These are phyloP conservation scores for Fragaria vesca DNA, from an alignment of 306 rosid species.

Conservation along the genomic window DNA sequence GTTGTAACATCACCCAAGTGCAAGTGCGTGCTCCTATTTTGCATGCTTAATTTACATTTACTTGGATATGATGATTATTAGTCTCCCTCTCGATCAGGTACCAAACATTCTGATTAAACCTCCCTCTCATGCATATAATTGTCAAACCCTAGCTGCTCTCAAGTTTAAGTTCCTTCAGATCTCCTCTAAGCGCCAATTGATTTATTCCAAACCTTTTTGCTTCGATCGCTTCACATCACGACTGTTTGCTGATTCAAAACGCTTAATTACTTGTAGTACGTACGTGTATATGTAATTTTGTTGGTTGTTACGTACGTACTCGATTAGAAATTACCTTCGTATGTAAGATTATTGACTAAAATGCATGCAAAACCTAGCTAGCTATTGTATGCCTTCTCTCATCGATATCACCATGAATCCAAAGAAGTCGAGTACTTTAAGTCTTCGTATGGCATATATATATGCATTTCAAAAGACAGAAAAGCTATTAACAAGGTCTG, in stretches of 20 bases:
- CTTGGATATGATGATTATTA: neutral
- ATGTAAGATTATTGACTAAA: neutral
- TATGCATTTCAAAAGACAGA: too few relatives aligned
- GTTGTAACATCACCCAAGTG: constrained; percentile 73
- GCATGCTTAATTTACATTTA: constrained; percentile 34
- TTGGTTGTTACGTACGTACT: neutral
- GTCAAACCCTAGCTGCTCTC: constrained; percentile 30
- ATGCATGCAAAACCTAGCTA: neutral
- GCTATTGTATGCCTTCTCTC: too few relatives aligned
- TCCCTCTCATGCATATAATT: constrained; percentile 71
- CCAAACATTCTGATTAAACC: constrained; percentile 98
- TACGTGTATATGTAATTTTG: neutral
- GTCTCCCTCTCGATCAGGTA: constrained; percentile 40
- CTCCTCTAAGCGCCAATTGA: constrained; percentile 41
- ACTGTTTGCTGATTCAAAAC: neutral
- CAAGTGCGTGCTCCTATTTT: constrained; percentile 39
- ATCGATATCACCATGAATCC: neutral
- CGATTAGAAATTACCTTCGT: neutral
- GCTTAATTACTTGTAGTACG: neutral
- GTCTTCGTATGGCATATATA: too few relatives aligned
- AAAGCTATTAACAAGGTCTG: too few relatives aligned
- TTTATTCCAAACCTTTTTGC: constrained; percentile 27
- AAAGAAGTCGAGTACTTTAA: too few relatives aligned
- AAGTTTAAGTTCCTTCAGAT: constrained; percentile 55
- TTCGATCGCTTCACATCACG: neutral